Percentiles rank a stretch among this genome's conserved stretches.
phyloP scores from a whole-genome alignment of 2,329 filamentous ascomycete genomes.

The Ascochyta koolunga region DNA sequence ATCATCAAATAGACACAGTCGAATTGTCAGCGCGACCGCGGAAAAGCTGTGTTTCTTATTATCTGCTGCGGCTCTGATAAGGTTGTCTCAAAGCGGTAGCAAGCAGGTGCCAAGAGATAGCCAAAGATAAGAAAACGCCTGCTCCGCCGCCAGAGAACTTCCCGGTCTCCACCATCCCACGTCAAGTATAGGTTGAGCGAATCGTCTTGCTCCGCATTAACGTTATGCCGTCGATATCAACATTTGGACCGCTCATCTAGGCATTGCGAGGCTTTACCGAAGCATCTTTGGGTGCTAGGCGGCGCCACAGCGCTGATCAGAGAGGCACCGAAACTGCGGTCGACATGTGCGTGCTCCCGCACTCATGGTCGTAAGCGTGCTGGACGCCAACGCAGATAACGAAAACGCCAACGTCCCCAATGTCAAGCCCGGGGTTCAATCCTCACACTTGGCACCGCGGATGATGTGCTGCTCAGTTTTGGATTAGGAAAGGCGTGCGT shows the following conservation, averaged over 20 bases:
- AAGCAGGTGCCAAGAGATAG: slow-evolving; percentile 27
- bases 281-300: slow-evolving; percentile 14
- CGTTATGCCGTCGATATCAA: slow-evolving; percentile 20
- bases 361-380: slow-evolving; percentile 12
- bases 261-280: slow-evolving; percentile 9
- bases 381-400: slow-evolving; percentile 36
- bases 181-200: slow-evolving; percentile 23
- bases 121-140: slow-evolving; percentile 47
- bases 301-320: slow-evolving; percentile 27
- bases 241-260: slow-evolving; percentile 8
- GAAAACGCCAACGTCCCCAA: slow-evolving; percentile 23
- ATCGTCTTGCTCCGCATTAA: slow-evolving; percentile 23
- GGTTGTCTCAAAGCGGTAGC: slow-evolving; percentile 17
- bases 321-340: slow-evolving; percentile 17
- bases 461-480: slow-evolving; percentile 24
- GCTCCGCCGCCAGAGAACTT: slow-evolving; percentile 24
- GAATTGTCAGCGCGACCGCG: slow-evolving; percentile 39
- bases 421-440: slow-evolving; percentile 30
- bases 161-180: slow-evolving; percentile 42
- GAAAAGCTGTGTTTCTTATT: slow-evolving; percentile 39
- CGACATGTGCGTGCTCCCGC: slow-evolving; percentile 27
- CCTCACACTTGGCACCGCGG: slow-evolving; percentile 27
- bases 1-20: slow-evolving; percentile 24
- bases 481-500: slow-evolving; percentile 23
- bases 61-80: slow-evolving; percentile 40